These are phyloP conservation scores for Chamaenerion angustifolium DNA, from an alignment of 345 rosid genomes.

Conservation along the genomic window DNA sequence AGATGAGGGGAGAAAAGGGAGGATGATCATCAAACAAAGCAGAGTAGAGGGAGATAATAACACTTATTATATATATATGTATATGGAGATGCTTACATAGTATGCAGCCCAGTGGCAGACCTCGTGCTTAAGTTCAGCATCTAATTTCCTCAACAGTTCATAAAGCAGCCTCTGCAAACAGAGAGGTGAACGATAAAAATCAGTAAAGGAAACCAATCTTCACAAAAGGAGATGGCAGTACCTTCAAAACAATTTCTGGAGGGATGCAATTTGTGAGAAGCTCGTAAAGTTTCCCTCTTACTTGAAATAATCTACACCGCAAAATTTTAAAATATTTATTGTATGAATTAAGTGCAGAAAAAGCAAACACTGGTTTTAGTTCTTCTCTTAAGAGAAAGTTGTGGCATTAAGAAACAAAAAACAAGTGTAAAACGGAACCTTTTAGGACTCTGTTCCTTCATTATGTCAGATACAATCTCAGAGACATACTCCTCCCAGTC, in stretches of 20 bases:
- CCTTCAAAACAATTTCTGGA: constrained; percentile 79
- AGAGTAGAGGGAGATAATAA: no score
- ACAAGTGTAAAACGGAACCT: constrained; percentile 19
- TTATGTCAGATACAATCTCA: constrained; percentile 73
- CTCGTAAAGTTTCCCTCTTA: constrained; percentile 85
- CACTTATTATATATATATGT: constrained; percentile 1
- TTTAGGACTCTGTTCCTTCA: constrained; percentile 97
- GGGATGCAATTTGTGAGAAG: constrained; percentile 80
- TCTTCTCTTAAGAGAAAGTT: neutral
- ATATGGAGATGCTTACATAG: constrained; percentile 39
- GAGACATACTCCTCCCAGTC: constrained; percentile 94
- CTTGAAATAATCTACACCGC: constrained; percentile 62
- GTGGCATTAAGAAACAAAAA: neutral
- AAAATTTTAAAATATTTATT: neutral
- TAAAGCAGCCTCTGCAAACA: constrained; percentile 50
- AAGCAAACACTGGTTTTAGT: neutral
- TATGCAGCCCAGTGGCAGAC: constrained; percentile 95
- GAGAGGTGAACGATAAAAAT: constrained; percentile 5
- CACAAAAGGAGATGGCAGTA: constrained; percentile 8
- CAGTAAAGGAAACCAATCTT: constrained; percentile 6
- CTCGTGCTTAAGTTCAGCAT: constrained; percentile 88
- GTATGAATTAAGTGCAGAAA: no score
- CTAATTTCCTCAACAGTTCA: constrained; percentile 78
- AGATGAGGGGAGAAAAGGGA: neutral
- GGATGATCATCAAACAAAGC: neutral